Percentiles rank a stretch among this genome's conserved stretches.
Conservation (phyloP, 768 basidiomycete species). For the Russula virescens region DNA sequence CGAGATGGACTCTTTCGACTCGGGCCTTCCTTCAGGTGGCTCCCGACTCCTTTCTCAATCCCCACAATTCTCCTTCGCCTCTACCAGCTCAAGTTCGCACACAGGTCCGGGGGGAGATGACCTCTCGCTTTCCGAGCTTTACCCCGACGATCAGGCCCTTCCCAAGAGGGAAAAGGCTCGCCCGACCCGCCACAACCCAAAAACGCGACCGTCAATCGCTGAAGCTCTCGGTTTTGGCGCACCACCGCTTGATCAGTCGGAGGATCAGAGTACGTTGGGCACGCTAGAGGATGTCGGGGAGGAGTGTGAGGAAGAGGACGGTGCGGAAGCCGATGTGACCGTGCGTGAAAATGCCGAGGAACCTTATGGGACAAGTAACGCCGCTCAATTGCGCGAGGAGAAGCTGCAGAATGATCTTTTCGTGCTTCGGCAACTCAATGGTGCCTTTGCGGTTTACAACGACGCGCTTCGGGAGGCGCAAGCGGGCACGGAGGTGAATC, state of each 20-base stretch:
- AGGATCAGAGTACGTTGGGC: background rate
- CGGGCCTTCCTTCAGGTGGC: conserved; percentile 28
- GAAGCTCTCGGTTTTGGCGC: conserved; percentile 15
- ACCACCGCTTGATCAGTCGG: background rate
- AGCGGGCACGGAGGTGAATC: conserved; percentile 63
- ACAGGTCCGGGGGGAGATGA: conserved; percentile 45
- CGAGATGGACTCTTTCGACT: conserved; percentile 32
- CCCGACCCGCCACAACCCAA: background rate
- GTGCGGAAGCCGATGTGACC: conserved; percentile 26
- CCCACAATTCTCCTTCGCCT: conserved; percentile 29
- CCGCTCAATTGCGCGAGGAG: conserved; percentile 51
- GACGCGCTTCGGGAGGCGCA: conserved; percentile 59
- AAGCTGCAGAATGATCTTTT: conserved; percentile 70
- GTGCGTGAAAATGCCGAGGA: conserved; percentile 27
- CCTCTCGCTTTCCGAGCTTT: conserved; percentile 54
- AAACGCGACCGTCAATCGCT: conserved; percentile 13
- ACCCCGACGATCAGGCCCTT: conserved; percentile 37
- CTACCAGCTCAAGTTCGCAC: conserved; percentile 30
- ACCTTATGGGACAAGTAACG: conserved; percentile 21
- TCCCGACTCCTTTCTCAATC: conserved; percentile 47
- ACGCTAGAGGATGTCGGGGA: conserved; percentile 22
- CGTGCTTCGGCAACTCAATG: conserved; percentile 66
- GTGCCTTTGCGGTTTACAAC: conserved; percentile 60
- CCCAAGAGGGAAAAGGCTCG: conserved; percentile 20
- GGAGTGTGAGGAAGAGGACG: conserved; percentile 21